Evolutionary conservation across 2,329 filamentous ascomycete genomes (phyloP).

Genomic region (Ophiocordyceps australis): DNA sequence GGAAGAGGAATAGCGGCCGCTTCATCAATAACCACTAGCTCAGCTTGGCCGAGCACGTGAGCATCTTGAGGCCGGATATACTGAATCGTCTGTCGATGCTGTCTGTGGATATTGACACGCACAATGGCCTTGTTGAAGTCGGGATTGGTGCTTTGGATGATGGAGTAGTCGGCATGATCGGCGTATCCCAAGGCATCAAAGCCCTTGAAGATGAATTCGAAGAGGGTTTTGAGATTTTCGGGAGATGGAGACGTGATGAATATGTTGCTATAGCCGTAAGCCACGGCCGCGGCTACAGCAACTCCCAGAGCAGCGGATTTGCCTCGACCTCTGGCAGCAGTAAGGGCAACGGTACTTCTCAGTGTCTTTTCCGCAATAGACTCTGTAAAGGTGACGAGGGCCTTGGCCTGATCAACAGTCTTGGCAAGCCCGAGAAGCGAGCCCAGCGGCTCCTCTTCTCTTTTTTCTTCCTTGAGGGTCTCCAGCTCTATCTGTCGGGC

Average conservation of each 20-base stretch:
- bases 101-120: slow-evolving; percentile 82
- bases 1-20: slow-evolving; percentile 91
- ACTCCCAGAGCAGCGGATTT: slow-evolving; percentile 95
- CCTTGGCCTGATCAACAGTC: slow-evolving; percentile 92
- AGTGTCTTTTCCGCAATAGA: slow-evolving; percentile 93
- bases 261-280: slow-evolving; percentile 96
- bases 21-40: slow-evolving; percentile 91
- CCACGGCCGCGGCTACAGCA: slow-evolving; percentile 82
- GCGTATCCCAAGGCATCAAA: slow-evolving; percentile 89
- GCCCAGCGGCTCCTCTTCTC: slow-evolving; percentile 73
- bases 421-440: slow-evolving; percentile 68
- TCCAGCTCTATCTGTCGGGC: slow-evolving; percentile 61
- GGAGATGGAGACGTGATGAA: slow-evolving; percentile 97
- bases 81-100: slow-evolving; percentile 94
- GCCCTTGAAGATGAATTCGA: slow-evolving; percentile 96
- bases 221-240: slow-evolving; percentile 95
- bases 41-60: slow-evolving; percentile 86
- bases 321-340: slow-evolving; percentile 82
- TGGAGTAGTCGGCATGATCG: slow-evolving; percentile 93
- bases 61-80: slow-evolving; percentile 96
- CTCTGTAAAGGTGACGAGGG: slow-evolving; percentile 89
- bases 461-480: slow-evolving; percentile 70
- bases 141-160: slow-evolving; percentile 93
- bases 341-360: slow-evolving; percentile 81
- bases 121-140: slow-evolving; percentile 99